A percentile compares a stretch with the other conserved stretches of the same genome.
Evolutionary conservation across 108 stramenopile genomes (phyloP).

Genomic region (Nitzschia sp.): DNA sequence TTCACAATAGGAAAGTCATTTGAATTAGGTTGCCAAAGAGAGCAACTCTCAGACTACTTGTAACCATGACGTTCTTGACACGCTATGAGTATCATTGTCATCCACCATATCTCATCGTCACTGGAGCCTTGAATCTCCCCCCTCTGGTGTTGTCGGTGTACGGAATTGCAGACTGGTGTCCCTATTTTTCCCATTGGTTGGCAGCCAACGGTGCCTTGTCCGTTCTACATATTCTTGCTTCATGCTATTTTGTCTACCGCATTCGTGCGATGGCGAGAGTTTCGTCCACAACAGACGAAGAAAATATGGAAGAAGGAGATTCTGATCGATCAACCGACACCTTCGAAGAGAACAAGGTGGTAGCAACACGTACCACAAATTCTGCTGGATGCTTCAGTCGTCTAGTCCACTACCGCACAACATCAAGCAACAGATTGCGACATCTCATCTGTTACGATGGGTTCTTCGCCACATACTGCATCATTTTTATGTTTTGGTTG

Average conservation of each 20-base stretch:
- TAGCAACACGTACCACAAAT: neutral
- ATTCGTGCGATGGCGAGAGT: neutral
- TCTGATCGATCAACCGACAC: neutral
- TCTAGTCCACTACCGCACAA: slow-evolving; percentile 5
- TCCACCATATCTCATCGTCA: slow-evolving; percentile 3
- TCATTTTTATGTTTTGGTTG: slow-evolving; percentile 25
- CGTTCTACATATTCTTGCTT: slow-evolving; percentile 6
- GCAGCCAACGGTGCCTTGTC: slow-evolving; percentile 10
- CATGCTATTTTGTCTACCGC: slow-evolving; percentile 14
- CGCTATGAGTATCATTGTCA: slow-evolving; percentile 16
- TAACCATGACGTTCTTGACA: slow-evolving; percentile 21
- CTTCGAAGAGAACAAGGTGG: neutral
- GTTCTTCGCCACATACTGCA: slow-evolving; percentile 19
- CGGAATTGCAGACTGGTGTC: slow-evolving; percentile 13
- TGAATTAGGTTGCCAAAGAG: neutral
- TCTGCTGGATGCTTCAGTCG: slow-evolving; percentile 15
- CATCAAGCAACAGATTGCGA: slow-evolving; percentile 14
- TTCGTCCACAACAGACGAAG: neutral
- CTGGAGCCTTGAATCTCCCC: slow-evolving; percentile 20
- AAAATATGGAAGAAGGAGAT: slow-evolving; percentile 4
- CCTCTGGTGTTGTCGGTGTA: slow-evolving; percentile 7
- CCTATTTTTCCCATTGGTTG: slow-evolving; percentile 12
- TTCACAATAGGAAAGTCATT: neutral
- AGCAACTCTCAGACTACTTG: neutral
- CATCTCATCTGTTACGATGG: slow-evolving; percentile 27